Percentiles rank a stretch among this genome's conserved stretches.
Evolutionary conservation across 2,329 filamentous ascomycete genomes (phyloP).

Genomic region (Lachnellula occidentalis): DNA sequence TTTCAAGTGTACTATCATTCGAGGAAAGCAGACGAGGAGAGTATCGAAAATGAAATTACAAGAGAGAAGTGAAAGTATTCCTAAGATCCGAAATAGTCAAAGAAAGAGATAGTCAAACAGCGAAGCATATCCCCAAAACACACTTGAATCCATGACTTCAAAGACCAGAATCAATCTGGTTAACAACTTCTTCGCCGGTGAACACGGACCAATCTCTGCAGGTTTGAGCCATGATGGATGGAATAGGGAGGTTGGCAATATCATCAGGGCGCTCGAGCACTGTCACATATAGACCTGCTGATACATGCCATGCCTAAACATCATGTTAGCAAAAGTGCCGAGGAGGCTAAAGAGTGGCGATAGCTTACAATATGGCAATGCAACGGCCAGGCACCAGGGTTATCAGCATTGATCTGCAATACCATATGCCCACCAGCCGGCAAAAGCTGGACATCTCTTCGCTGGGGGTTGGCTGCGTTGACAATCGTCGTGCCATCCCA

Average conservation of each 20-base stretch:
- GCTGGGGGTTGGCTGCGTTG: constrained; percentile 44
- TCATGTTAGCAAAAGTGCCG: too few relatives aligned
- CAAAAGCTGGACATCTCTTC: constrained; percentile 47
- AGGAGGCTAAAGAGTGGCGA: too few relatives aligned
- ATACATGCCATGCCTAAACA: constrained; percentile 42
- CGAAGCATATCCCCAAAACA: too few relatives aligned
- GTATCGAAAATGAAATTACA: too few relatives aligned
- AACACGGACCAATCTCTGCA: constrained; percentile 46
- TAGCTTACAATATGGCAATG: constrained; percentile 40
- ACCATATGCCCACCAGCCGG: constrained; percentile 38
- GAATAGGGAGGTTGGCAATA: constrained; percentile 39
- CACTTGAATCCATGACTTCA: too few relatives aligned
- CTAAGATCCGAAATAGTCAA: too few relatives aligned
- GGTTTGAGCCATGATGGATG: constrained; percentile 47
- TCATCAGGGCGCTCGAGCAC: constrained; percentile 33
- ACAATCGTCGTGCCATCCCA: constrained; percentile 27
- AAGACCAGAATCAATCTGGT: constrained; percentile 30
- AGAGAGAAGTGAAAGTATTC: too few relatives aligned
- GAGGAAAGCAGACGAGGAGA: too few relatives aligned
- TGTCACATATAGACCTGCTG: constrained; percentile 34
- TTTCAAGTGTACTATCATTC: too few relatives aligned
- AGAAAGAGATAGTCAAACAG: too few relatives aligned
- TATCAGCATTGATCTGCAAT: constrained; percentile 42
- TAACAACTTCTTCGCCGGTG: constrained; percentile 5
- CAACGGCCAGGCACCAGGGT: constrained; percentile 48